Evolutionary conservation across 768 basidiomycete genomes (phyloP), one percentile per base, ranked within the genome.

Genomic region (Lactarius hatsudake): DNA sequence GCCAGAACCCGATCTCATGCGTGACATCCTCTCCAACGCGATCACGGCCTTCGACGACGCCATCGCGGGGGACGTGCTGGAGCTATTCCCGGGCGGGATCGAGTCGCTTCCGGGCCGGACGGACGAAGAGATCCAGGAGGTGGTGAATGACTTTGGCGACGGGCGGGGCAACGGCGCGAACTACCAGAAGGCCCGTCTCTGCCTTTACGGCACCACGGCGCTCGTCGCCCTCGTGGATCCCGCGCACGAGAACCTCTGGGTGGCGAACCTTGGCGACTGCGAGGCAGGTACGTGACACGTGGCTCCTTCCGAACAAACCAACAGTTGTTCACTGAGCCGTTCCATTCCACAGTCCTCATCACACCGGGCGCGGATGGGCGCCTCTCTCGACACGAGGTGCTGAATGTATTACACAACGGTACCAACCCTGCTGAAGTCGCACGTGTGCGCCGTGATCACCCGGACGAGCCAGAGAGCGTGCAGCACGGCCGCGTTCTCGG

Each of bases 121-220:
- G 4, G 84, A 90, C 70, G 79, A 81, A 28, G 76, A 86, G 61
- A 86, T 90, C 54, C 80, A 83, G 60, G 71, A 76, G 15, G 82
- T 87, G 42, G 84, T 93, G 73, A 87, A 90, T 67, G 90, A 91
- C 73, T 83, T 85, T 63, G 79, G 82, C 53, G 79, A 82, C 55
- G 72, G 74, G 4, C 84, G 86, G 10, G 34, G 20, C 45, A 59
- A n/a, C 5, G 87, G 86, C 3, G 77, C 77, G 28, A 90, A 89
- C 72, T 87, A 88, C 80, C 79, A 83, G 66, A 90, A 87, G 74
- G 87, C 86, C 23, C 77, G 87, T 58, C 79, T 90, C 48, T 89
- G 88, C 73, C 90, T 93, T 85, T 89, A 90, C 71, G 91, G 91
- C n/a, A 90, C 88, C 0, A 92, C 91, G 5, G 89, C 89, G 9